phyloP scores from a whole-genome alignment of 2,329 filamentous ascomycete species.

The Pyricularia sp. region DNA sequence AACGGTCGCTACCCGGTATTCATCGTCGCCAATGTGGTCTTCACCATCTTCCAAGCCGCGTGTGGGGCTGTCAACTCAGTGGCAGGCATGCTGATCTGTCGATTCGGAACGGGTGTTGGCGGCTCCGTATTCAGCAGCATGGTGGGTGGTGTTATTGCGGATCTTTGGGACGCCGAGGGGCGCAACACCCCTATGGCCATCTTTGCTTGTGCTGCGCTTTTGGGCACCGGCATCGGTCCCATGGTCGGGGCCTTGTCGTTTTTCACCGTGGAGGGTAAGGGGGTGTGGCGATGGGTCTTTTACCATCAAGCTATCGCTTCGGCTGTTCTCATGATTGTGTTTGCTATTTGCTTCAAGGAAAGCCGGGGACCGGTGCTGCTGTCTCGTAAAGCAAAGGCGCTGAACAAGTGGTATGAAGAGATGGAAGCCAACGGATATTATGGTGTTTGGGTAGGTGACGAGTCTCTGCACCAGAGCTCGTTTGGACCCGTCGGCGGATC shows the following conservation, averaged over 20 bases:
- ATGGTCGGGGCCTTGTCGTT: slow-evolving; percentile 46
- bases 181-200: slow-evolving; percentile 84
- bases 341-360: slow-evolving; percentile 64
- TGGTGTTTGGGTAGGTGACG: slow-evolving; percentile 27
- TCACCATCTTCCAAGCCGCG: slow-evolving; percentile 55
- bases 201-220: slow-evolving; percentile 66
- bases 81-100: slow-evolving; percentile 59
- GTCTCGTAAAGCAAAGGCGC: slow-evolving; percentile 53
- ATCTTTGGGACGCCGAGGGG: slow-evolving; percentile 66
- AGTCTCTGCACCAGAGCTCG: not conserved
- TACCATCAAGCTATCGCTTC: slow-evolving; percentile 69
- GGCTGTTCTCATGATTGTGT: slow-evolving; percentile 46
- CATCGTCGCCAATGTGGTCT: slow-evolving; percentile 57
- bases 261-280: slow-evolving; percentile 34
- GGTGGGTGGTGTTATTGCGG: slow-evolving; percentile 82
- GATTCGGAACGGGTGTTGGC: slow-evolving; percentile 67
- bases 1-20: slow-evolving; percentile 80
- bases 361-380: slow-evolving; percentile 72
- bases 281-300: slow-evolving; percentile 72
- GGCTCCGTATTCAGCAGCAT: slow-evolving; percentile 74
- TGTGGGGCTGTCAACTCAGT: slow-evolving; percentile 59
- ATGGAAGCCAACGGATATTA: slow-evolving; percentile 52
- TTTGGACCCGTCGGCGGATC: not conserved
- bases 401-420: slow-evolving; percentile 71
- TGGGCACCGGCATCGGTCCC: slow-evolving; percentile 70